Conservation (phyloP, 176 grass and related monocot genomes). For the bread wheat (Triticum aestivum) region DNA sequence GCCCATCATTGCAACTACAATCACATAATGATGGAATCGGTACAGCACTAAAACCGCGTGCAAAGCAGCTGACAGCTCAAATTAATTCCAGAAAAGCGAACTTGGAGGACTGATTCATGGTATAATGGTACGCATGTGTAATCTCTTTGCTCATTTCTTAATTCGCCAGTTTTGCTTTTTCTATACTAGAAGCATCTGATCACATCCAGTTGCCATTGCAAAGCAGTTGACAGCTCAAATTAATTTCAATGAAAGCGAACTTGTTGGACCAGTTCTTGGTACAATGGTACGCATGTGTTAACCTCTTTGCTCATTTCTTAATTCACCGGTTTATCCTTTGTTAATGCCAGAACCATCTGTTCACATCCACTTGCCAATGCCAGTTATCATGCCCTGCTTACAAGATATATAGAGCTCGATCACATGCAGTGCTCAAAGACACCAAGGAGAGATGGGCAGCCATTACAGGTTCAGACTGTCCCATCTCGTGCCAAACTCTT, state of each 20-base stretch:
- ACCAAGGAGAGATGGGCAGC: constrained; percentile 38
- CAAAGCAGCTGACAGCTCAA: constrained; percentile 16
- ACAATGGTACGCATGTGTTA: background rate
- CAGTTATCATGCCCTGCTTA: background rate
- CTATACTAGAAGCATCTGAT: background rate
- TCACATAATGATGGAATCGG: constrained; percentile 25
- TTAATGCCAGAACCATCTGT: background rate
- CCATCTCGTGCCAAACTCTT: constrained; percentile 50
- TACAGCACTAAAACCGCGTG: background rate
- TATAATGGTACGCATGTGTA: background rate
- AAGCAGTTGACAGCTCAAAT: constrained; percentile 9
- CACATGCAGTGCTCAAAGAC: background rate
- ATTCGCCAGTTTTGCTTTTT: background rate
- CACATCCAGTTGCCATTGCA: background rate
- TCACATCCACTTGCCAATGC: constrained; percentile 5
- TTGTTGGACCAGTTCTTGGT: background rate
- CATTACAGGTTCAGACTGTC: constrained; percentile 40
- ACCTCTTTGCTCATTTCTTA: constrained; percentile 26
- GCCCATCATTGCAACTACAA: constrained; percentile 24
- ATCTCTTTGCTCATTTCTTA: constrained; percentile 14
- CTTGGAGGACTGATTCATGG: background rate
- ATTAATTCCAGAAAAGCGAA: background rate
- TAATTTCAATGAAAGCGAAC: background rate
- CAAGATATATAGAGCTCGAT: background rate
- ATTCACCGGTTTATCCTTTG: background rate